Evolutionary conservation across 139 green algal species (phyloP).

Genomic region (Diplosphaera chodatii): DNA sequence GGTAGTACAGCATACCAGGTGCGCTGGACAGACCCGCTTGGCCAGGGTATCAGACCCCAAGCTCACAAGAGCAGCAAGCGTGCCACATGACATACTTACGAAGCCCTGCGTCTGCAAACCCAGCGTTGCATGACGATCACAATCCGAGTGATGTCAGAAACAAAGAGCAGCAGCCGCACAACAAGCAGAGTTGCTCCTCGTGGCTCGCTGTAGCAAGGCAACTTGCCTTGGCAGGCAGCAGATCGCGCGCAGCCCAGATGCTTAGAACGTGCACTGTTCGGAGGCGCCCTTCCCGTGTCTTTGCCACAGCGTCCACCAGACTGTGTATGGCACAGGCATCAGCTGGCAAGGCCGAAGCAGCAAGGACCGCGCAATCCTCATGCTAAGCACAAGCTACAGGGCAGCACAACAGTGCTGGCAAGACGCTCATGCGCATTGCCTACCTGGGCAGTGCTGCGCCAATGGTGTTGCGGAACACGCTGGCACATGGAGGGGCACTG

Average conservation of each 20-base stretch:
- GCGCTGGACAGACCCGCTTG: no score
- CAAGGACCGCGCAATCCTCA: neutral
- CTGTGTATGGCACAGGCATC: neutral
- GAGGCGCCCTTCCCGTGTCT: neutral
- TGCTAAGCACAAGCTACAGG: neutral
- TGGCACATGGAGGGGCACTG: neutral
- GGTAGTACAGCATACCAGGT: no score
- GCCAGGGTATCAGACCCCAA: no score
- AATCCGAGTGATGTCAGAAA: no score
- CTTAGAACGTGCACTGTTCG: neutral
- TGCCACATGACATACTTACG: no score
- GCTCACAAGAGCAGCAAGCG: no score
- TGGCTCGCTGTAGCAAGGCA: no score
- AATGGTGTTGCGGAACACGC: conserved; percentile 8
- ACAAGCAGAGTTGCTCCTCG: no score
- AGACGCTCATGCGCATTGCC: neutral
- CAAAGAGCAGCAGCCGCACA: no score
- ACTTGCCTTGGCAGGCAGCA: neutral
- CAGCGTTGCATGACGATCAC: no score
- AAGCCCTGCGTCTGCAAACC: no score
- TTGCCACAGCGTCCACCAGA: neutral
- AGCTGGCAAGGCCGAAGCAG: neutral
- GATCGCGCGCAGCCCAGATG: neutral
- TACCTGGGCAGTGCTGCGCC: conserved; percentile 12
- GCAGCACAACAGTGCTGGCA: neutral